These are phyloP conservation scores for Chlorella sp. DNA, from an alignment of 139 green algal species.

Conservation along the genomic window DNA sequence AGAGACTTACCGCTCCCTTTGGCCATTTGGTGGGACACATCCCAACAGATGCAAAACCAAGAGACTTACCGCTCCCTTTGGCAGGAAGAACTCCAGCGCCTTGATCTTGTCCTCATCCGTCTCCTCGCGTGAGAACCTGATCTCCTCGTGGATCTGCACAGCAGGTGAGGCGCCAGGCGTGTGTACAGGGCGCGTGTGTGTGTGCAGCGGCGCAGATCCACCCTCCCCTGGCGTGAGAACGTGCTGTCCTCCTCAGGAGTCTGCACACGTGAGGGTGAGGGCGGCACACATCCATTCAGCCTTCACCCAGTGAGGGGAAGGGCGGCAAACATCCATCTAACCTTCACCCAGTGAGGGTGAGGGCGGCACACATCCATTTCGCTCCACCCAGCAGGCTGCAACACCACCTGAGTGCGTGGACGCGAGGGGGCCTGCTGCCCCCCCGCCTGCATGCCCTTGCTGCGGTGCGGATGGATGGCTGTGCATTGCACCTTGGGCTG, in stretches of 20 bases:
- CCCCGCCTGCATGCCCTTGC: neutral
- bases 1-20: slow-evolving; percentile 15
- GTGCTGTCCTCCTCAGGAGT: neutral
- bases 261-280: too few relatives aligned
- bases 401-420: too few relatives aligned
- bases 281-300: too few relatives aligned
- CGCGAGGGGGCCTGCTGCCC: too few relatives aligned
- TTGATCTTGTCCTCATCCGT: slow-evolving; percentile 49
- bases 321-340: too few relatives aligned
- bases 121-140: slow-evolving; percentile 36
- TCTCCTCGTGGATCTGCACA: slow-evolving; percentile 29
- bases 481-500: too few relatives aligned
- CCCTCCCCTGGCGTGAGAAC: neutral
- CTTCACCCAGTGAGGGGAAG: too few relatives aligned
- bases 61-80: slow-evolving; percentile 17
- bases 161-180: neutral
- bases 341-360: too few relatives aligned
- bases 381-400: too few relatives aligned
- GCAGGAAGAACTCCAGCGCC: slow-evolving; percentile 47
- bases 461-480: too few relatives aligned
- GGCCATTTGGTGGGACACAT: slow-evolving; percentile 1
- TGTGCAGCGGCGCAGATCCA: neutral
- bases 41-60: neutral
- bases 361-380: too few relatives aligned
- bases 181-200: neutral